These are phyloP conservation scores for Clonostachys solani DNA, from an alignment of 2,329 filamentous ascomycete genomes.

Conservation along the genomic window DNA sequence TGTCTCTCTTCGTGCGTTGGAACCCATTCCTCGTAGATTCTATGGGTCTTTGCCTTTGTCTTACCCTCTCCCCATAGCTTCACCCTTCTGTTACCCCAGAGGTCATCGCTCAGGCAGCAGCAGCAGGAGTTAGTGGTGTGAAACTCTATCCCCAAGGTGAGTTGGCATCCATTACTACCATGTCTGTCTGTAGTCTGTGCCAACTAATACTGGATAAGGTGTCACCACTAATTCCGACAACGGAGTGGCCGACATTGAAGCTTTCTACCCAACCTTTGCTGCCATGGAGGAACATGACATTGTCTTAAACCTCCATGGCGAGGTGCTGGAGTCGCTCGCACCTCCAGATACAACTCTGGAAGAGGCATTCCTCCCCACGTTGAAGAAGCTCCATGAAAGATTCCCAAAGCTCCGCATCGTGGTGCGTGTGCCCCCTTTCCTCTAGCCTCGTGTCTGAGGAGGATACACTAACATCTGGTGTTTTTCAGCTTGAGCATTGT, in stretches of 20 bases:
- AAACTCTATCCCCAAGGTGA: slow-evolving; percentile 62
- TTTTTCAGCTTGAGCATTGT: slow-evolving; percentile 68
- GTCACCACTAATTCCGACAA: slow-evolving; percentile 64
- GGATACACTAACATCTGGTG: not conserved
- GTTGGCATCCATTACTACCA: not conserved
- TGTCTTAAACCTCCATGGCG: slow-evolving; percentile 91
- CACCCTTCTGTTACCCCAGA: slow-evolving; percentile 62
- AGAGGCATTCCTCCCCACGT: slow-evolving; percentile 71
- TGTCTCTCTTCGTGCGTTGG: slow-evolving; percentile 60
- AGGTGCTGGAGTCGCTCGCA: slow-evolving; percentile 52
- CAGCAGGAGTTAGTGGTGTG: slow-evolving; percentile 66
- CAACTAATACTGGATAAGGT: slow-evolving; percentile 24
- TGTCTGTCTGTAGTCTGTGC: too few relatives aligned
- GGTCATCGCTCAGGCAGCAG: slow-evolving; percentile 68
- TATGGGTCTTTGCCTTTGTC: too few relatives aligned
- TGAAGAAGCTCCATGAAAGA: slow-evolving; percentile 65
- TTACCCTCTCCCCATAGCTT: slow-evolving; percentile 20
- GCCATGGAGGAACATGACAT: slow-evolving; percentile 83
- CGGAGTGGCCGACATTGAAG: slow-evolving; percentile 65
- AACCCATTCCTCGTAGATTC: slow-evolving; percentile 1
- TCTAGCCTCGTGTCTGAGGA: not conserved
- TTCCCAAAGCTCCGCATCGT: slow-evolving; percentile 72
- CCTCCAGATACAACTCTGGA: slow-evolving; percentile 40
- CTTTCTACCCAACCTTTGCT: slow-evolving; percentile 76
- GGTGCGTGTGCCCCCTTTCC: slow-evolving; percentile 5